Base-by-base conservation (phyloP, 305 asterid species). In the Fraxinus ornus region DNA sequence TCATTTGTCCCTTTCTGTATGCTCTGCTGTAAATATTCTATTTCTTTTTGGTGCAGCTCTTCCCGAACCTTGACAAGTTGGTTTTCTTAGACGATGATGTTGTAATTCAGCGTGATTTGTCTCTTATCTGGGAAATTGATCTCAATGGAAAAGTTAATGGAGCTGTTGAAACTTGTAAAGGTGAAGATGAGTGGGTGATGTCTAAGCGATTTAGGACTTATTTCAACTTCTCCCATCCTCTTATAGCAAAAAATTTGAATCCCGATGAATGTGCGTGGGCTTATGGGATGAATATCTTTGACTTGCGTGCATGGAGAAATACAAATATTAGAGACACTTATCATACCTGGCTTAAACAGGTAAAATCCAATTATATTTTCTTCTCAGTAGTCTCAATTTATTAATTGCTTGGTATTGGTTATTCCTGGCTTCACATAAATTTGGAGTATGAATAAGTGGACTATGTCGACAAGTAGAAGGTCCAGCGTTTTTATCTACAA, bases 221-320 rank as follows among this genome's bases (percentile, higher is more conserved):
- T 90, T 97, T 94, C 97, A 97, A 97, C 90, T 97, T 97, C 89
- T 94, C 99, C 47, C 94, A 94, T 89, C 98, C 98, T 1, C 91
- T 89, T 39, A 88, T 94, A 80, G 91, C 92, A 21, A 92, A 91
- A 84, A 88, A 91, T 85, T 90, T 97, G 94, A 88, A 97, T 86
- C 97, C 98, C 26, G 96, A 92, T 10, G 98, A 97, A 77, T 97
- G 99, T 86, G 98, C 99, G 22, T 97, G 99, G 99, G 99, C 98
- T 39, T 97, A 97, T 86, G 98, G 99, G 80, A 97, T 97, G 99
- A 97, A 97, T 86, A 92, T 97, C 22, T 97, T 97, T 83, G 98
- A 97, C 89, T 82, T 97, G 87, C 92, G 85, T 41, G 90, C 89
- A 32, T 97, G 99, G 99, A 90, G 99, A 86, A 86, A 84, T 83